Base-by-base conservation (phyloP, 192 early-diverging fungal genomes). In the Coemansia sp. region DNA sequence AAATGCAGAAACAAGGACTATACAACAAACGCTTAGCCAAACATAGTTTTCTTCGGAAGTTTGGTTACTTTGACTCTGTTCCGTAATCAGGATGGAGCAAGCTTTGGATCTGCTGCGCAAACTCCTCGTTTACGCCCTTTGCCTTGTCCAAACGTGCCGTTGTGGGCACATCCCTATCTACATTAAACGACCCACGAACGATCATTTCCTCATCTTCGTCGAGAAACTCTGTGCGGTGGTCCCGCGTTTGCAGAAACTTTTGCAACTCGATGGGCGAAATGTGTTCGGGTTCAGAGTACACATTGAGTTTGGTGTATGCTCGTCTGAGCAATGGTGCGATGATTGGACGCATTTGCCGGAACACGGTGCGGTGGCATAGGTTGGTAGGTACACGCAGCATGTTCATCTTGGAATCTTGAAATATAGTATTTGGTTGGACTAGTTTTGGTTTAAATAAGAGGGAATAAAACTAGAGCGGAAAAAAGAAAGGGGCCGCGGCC, bases 41-140 rank as follows among this genome's bases (percentile, higher is more conserved):
- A 21, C 21, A 21, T 21, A 21, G 21, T 21, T 21, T 21, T 21
- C 21, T 41, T 41, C 14, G 2, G 8, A 10, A 26, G 29, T 1
- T 48, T 60, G 39, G 22, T 45, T 26, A 50, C n/a, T 50, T 27
- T 10, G 54, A 57, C 39, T 63, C 65, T 16, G 61, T 35, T 43
- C 75, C 75, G 17, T 77, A 77, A 10, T 49, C 52, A 21, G 76
- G 76, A 22, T 55, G 38, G 23, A 79, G 50, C 41, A 79, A 61
- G 47, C 66, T 58, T 9, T 62, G 64, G 57, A 79, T 73, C 57
- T 79, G 76, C 63, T 79, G 69, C 37, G 63, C 71, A 63, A 79
- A 79, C 61, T 79, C 67, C 23, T 62, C 64, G 50, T 79, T 79
- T 37, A 79, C 67, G 16, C 47, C 62, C 59, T 68, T 74, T 45